Evolutionary conservation across 1,284 basidiomycete species (phyloP).

Genomic region (Coniferiporia sulphurascens): DNA sequence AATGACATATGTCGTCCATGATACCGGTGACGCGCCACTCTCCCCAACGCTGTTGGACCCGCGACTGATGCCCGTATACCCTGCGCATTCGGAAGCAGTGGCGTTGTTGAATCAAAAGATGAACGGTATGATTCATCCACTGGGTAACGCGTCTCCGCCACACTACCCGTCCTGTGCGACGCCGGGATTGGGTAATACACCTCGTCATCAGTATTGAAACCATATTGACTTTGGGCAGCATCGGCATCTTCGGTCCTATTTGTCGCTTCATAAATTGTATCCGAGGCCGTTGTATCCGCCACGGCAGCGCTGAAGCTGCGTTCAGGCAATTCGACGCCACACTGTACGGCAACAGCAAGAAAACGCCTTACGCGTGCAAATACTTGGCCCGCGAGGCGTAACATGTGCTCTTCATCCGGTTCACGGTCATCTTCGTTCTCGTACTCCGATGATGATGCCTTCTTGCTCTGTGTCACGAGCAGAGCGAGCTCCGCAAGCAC

Average conservation of each 20-base stretch:
- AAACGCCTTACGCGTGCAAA: conserved; percentile 70
- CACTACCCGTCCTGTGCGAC: background rate
- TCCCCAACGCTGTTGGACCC: background rate
- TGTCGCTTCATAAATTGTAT: conserved; percentile 1
- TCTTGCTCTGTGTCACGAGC: conserved; percentile 81
- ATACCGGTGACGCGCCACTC: conserved; percentile 8
- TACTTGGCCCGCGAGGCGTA: conserved; percentile 67
- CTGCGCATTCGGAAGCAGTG: background rate
- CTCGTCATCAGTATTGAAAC: conserved; percentile 11
- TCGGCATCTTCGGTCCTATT: conserved; percentile 3
- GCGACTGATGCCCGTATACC: background rate
- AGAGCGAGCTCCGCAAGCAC: conserved; percentile 81
- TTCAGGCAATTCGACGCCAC: conserved; percentile 72
- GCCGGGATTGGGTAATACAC: conserved; percentile 4
- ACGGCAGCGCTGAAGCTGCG: conserved; percentile 18
- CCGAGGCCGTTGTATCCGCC: conserved; percentile 5
- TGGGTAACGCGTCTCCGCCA: background rate
- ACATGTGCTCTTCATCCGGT: conserved; percentile 65
- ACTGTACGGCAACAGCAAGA: conserved; percentile 70
- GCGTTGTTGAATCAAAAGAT: conserved; percentile 1
- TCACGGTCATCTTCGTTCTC: conserved; percentile 46
- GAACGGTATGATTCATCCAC: background rate
- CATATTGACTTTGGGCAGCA: conserved; percentile 4
- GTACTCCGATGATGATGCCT: conserved; percentile 54
- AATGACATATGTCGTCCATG: conserved; percentile 40